Base-by-base conservation (phyloP, 2,329 filamentous ascomycete species). In the Parastagonospora avenae region DNA sequence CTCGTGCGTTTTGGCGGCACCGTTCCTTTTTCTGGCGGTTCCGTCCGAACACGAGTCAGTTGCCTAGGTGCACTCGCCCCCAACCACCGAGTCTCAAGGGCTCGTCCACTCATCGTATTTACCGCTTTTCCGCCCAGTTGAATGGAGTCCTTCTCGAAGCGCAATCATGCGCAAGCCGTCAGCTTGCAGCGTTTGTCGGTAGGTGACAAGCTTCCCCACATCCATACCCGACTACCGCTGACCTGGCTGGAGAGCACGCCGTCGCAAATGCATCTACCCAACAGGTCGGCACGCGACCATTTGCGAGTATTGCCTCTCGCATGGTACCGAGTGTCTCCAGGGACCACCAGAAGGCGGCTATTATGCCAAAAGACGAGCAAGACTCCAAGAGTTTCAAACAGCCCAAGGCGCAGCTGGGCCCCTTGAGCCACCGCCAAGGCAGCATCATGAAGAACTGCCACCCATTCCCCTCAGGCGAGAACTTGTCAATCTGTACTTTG, bases 331-430 rank as follows among this genome's bases (percentile, higher is more conserved):
- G 7, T 64, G 62, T 46, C 44, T 64, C 5, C 62, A 63, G 39
- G 55, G 48, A 8, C 62, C 62, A 5, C 62, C 62, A 41, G 60
- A 63, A 43, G 62, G 62, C 12, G 62, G 62, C 10, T 64, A 64
- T 38, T 64, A 64, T 55, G 62, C 62, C 39, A 54, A 53, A 43
- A 55, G 60, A 47, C 59, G 47, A 30, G 60, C 60, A 16, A 58
- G 48, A 30, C 55, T 59, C 19, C 52, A 58, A 24, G 53, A 56
- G 36, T 29, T 45, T 8, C 39, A 43, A 29, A 40, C 35, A 28
- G 35, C n/a, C 29, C 55, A 61, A 31, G 53, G 38, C 19, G 46
- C 14, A 16, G n/a, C 33, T n/a, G 14, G 19, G 12, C 19, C 32
- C 12, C n/a, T 36, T 11, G 28, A 43, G 14, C 44, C 46, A 48